phyloP scores from a whole-genome alignment of 1,284 basidiomycete species.

The Anthracocystis panici-leucophaei region DNA sequence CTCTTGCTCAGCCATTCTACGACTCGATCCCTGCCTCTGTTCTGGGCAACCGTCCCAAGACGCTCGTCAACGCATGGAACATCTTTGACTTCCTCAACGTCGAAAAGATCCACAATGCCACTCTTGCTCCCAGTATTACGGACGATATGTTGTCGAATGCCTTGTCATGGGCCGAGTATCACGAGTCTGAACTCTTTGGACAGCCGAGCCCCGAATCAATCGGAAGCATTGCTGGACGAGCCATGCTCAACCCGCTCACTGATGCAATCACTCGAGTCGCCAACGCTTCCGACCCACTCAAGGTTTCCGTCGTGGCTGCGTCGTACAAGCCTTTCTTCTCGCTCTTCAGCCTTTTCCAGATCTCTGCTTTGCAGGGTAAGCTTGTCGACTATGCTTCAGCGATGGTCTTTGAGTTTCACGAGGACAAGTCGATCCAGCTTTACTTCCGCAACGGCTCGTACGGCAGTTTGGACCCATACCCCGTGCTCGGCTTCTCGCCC shows the following conservation, averaged over 20 bases:
- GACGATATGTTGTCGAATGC: constrained; percentile 41
- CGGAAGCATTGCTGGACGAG: constrained; percentile 85
- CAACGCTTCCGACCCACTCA: constrained; percentile 81
- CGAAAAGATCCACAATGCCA: constrained; percentile 74
- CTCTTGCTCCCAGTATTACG: constrained; percentile 43
- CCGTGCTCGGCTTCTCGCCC: constrained; percentile 70
- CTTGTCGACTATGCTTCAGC: constrained; percentile 83
- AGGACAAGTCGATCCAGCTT: constrained; percentile 75
- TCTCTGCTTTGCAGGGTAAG: constrained; percentile 38
- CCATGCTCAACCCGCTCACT: constrained; percentile 79
- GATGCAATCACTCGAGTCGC: constrained; percentile 79
- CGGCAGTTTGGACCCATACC: constrained; percentile 56
- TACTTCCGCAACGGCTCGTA: constrained; percentile 85
- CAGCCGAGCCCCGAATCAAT: constrained; percentile 76
- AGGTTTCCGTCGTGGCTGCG: constrained; percentile 78
- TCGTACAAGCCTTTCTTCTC: constrained; percentile 91
- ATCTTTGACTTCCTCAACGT: constrained; percentile 79
- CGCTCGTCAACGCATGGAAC: constrained; percentile 77
- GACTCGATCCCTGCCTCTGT: constrained; percentile 75
- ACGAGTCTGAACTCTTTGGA: constrained; percentile 82
- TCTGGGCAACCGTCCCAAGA: constrained; percentile 78
- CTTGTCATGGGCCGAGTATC: constrained; percentile 77
- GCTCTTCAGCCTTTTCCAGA: constrained; percentile 77
- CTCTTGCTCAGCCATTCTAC: constrained; percentile 77
- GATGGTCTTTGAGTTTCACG: constrained; percentile 79